Evolutionary conservation across 257 asterid genomes (phyloP).

Genomic region (Solanum paucissectum): DNA sequence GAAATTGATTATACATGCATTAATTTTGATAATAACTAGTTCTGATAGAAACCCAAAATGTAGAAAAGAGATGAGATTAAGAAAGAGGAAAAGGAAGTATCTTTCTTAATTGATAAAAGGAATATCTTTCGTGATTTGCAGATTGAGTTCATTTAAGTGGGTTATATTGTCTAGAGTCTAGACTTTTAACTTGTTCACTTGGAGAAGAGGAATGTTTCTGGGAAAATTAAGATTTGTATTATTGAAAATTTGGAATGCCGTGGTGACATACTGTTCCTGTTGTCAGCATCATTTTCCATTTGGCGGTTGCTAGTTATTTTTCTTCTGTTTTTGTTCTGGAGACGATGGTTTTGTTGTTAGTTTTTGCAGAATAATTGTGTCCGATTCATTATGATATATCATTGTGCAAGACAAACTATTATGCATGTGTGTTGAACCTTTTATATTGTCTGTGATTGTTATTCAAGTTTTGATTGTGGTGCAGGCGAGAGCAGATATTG

Average conservation of each 20-base stretch:
- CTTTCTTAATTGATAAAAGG: neutral
- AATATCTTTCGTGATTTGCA: neutral
- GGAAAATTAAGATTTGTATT: neutral
- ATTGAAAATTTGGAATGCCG: neutral
- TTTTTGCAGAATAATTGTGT: neutral
- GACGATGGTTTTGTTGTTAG: neutral
- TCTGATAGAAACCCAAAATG: neutral
- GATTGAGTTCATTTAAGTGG: neutral
- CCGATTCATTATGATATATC: neutral
- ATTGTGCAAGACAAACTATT: neutral
- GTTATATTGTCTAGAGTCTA: neutral
- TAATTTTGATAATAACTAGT: neutral
- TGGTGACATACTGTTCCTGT: neutral
- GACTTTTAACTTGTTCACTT: neutral
- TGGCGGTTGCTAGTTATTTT: neutral
- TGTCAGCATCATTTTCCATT: neutral
- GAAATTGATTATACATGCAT: neutral
- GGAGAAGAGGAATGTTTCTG: neutral
- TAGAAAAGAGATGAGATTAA: neutral
- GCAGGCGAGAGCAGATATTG: conserved; percentile 83
- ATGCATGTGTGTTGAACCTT: neutral
- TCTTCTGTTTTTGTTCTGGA: neutral
- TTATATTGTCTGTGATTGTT: neutral
- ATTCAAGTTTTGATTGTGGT: conserved; percentile 6
- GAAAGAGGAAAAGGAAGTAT: neutral